Evolutionary conservation across 495 filamentous ascomycete genomes (phyloP), one percentile per base, ranked within the genome.

Genomic region (Evernia prunastri): DNA sequence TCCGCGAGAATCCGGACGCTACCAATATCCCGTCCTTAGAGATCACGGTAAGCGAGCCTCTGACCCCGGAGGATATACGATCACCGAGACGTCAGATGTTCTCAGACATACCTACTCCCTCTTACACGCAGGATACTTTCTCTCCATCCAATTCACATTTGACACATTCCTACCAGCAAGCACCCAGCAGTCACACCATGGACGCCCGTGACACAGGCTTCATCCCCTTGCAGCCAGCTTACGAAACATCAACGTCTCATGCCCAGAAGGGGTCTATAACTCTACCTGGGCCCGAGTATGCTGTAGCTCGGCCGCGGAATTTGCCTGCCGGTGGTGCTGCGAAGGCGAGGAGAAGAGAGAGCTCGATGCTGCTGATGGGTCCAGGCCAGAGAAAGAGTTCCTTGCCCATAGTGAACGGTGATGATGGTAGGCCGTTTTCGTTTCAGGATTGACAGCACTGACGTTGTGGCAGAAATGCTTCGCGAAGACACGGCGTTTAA

Each of bases 61-160:
- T 82, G 7, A 77, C 78, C 0, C 75, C 84, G 27, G 84, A 88
- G 47, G 85, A 86, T 59, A 81, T 88, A 60, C 81, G 86, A 29
- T 86, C 84, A 33, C 86, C 87, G 31, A 80, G 85, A 37, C 81
- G 80, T 51, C 87, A 89, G 70, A 85, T 87, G 80, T 88, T 89
- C 72, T 82, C 84, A 1, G 86, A 89, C 59, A 76, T 87, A 11
- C 84, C 86, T 18, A 89, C 86, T 0, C 86, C 86, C 27, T 80
- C 79, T 18, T 85, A 86, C 68, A 80, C 82, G 58, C 85, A 88
- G 65, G 80, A 81, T n/a, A 77, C 80, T 2, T 89, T 88, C 68
- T 74, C 71, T 35, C 6, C 17, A 31, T 33, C 51, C 27, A 54
- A 66, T 63, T 60, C 47, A 71, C 49, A 66, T 67, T 23, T 49